These are phyloP conservation scores for Thyridium curvatum DNA, from an alignment of 2,329 filamentous ascomycete species.

Conservation along the genomic window DNA sequence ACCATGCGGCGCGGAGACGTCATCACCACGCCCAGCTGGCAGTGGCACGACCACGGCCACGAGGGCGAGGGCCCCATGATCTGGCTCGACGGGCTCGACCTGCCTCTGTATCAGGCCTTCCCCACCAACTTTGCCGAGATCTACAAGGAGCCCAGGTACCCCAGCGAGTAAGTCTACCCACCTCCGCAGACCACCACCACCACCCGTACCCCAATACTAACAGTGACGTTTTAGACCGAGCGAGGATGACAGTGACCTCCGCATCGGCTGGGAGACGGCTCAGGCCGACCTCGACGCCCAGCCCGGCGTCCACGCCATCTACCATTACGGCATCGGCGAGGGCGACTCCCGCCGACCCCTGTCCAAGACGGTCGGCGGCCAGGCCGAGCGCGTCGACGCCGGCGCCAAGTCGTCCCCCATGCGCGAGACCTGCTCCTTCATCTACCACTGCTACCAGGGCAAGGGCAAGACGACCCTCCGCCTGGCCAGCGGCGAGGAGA, in stretches of 20 bases:
- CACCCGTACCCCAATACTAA: too few species aligned
- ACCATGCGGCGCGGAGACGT: constrained; percentile 46
- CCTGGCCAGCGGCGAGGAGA: constrained; percentile 17
- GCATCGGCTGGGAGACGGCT: constrained; percentile 26
- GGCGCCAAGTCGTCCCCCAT: constrained; percentile 19
- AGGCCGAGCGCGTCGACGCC: constrained; percentile 38
- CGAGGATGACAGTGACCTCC: too few species aligned
- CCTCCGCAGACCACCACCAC: too few species aligned
- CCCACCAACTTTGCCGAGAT: constrained; percentile 49
- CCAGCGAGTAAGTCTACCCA: constrained; percentile 34
- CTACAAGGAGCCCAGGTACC: constrained; percentile 21
- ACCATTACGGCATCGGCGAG: constrained; percentile 26
- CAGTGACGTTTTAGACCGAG: too few species aligned
- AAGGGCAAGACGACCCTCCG: constrained; percentile 34
- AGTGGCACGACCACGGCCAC: constrained; percentile 55
- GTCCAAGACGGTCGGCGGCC: constrained; percentile 36
- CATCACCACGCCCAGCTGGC: constrained; percentile 51
- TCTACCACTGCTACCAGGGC: constrained; percentile 47
- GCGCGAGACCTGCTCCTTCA: constrained; percentile 41
- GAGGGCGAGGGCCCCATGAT: constrained; percentile 47
- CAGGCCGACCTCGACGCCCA: constrained; percentile 27
- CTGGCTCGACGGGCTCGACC: constrained; percentile 51
- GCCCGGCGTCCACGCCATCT: constrained; percentile 18
- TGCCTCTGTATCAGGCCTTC: constrained; percentile 43
- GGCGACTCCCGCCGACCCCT: constrained; percentile 11